Percentiles rank a stretch among this genome's conserved stretches.
phyloP scores from a whole-genome alignment of 176 grass and related monocot genomes.

The Lolium perenne region DNA sequence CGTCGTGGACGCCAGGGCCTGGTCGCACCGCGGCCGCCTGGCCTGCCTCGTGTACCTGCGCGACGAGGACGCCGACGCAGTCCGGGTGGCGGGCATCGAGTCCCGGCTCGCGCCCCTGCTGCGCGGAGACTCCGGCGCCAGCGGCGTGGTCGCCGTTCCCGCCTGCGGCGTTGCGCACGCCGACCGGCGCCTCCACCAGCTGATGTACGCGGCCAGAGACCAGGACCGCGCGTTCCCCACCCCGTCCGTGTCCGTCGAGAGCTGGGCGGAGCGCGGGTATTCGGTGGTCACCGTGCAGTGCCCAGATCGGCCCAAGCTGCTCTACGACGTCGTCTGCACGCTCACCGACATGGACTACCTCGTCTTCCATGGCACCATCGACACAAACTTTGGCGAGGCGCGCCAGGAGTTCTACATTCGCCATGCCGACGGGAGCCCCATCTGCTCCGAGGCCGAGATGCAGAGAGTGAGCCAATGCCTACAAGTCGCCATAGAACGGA shows the following conservation, averaged over 20 bases:
- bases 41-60: constrained; percentile 72
- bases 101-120: constrained; percentile 75
- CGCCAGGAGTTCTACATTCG: constrained; percentile 90
- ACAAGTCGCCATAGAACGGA: constrained; percentile 69
- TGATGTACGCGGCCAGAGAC: constrained; percentile 72
- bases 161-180: constrained; percentile 41
- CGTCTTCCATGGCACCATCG: constrained; percentile 68
- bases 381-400: constrained; percentile 42
- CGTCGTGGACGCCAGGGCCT: too few species aligned
- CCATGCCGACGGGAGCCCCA: constrained; percentile 73
- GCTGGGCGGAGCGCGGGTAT: too few species aligned
- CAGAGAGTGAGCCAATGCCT: constrained; percentile 70
- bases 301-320: too few species aligned
- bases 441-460: constrained; percentile 75
- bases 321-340: constrained; percentile 74
- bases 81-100: constrained; percentile 47
- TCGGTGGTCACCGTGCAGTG: too few species aligned
- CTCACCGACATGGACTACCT: constrained; percentile 98
- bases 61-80: constrained; percentile 39
- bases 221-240: background rate
- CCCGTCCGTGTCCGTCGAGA: too few species aligned
- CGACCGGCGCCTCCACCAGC: constrained; percentile 91
- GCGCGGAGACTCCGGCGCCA: constrained; percentile 41
- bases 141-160: too few species aligned
- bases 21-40: too few species aligned